Evolutionary conservation across 1,139 yeast species (phyloP), one percentile per base, ranked within the genome.

Genomic region (Debaryomyces robertsiae): DNA sequence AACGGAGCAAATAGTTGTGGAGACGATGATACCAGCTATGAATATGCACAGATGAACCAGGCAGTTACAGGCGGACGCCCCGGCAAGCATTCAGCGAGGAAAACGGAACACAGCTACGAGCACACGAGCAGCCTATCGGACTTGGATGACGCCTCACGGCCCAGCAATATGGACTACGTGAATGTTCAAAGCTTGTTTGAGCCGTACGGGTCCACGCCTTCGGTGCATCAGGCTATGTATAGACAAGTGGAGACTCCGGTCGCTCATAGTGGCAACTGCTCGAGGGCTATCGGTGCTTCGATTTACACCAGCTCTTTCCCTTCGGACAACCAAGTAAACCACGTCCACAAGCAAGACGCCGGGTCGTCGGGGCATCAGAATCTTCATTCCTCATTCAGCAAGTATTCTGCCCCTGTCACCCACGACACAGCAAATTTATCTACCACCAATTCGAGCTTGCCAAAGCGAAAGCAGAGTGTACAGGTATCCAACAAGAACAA

Each of bases 401-500:
- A 24, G 17, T 33, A 28, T 13, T 15, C 36, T 3, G 23, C 30
- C 11, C 5, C 29, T 4, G 15, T 33, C 11, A 23, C 15, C 7
- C n/a, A 27, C 9, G 36, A 24, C 10, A 27, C 27, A 5, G 11
- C 25, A 9, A 33, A 27, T 13, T 9, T 25, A 10, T 27, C 36
- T 15, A 27, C 16, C 16, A 15, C 30, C 11, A 33, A n/a, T 11
- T 23, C 27, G n/a, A 33, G 29, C 30, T 33, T 33, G 11, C 36
- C 36, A 14, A 33, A 33, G 36, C 36, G 36, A n/a, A 33, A 33
- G 16, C 24, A 28, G 9, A 33, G 36, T 11, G 30, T 33, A 4
- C 36, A 33, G 9, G 16, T 15, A 24, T 25, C 36, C 11, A 27
- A 33, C n/a, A 33, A 33, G 14, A 15, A 17, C 15, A 33, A 17